Base-by-base conservation (phyloP, 1,139 yeast species). In the Sugiyamaella japonica region DNA sequence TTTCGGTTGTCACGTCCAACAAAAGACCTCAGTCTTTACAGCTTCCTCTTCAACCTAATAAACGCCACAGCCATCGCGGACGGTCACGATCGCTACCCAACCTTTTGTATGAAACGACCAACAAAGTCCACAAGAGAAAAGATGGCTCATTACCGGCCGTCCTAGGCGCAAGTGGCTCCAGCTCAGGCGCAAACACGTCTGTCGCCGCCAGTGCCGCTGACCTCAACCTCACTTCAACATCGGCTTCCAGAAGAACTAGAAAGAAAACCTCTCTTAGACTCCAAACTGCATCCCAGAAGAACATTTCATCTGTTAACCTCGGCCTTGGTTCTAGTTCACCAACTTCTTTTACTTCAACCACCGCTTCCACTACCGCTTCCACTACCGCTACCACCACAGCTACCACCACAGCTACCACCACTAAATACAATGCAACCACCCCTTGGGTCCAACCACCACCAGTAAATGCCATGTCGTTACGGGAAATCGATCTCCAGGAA, bases 401-500 rank as follows among this genome's bases (percentile, higher is more conserved):
- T 20, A 10, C 32, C 15, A 56, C 48, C 47, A 54, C n/a, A n/a
- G n/a, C 42, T 12, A 4, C 34, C 34, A 10, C 32, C 15, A 56
- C 48, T 45, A 54, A 44, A 61, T 54, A 38, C 57, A 58, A 47
- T 15, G 56, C 54, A 44, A 62, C 43, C 2, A 23, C 41, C 40
- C 41, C 54, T 6, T 53, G 53, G 15, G 77, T 78, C 17, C 71
- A 76, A 28, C 68, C 77, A n/a, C 98, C 98, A 1, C 96, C 97
- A 0, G 91, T 90, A 55, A 89, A 89, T 69, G 75, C 89, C 55
- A 93, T 86, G 66, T 84, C 90, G 42, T 77, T 91, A 63, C 83
- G 86, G 63, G 97, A 90, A 69, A 88, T 91, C 57, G 97, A 91
- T 66, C 74, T 91, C 53, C 89, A 87, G 59, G 97, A 90, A 67